Base-by-base conservation (phyloP, 257 asterid genomes). In the Nicotiana sylvestris region DNA sequence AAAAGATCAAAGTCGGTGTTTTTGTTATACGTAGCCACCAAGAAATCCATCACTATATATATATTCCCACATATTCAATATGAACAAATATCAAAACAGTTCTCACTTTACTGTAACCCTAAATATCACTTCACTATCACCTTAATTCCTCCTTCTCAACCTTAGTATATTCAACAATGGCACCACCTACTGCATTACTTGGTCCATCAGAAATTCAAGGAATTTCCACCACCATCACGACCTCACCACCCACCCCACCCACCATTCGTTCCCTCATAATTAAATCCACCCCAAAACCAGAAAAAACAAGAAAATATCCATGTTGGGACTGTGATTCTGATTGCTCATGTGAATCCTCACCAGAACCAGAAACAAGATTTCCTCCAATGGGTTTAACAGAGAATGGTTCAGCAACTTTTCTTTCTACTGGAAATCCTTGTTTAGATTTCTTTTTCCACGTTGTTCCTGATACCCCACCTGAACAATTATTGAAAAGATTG, bases 401-500 rank as follows among this genome's bases (percentile, higher is more conserved):
- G 12, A 33, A 67, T 67, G 51, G 76, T 33, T 67, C 53, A 67
- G 29, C 76, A 10, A 84, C 84, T 6, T 81, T 32, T n/a, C 0
- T 81, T 1, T 30, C 86, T 46, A 27, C 86, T n/a, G 83, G 83
- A 25, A 84, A 84, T 30, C 78, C 84, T 5, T 66, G 83, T 56
- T 51, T 85, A 81, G 85, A 82, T 65, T 85, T 85, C 77, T 81
- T 83, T 33, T 77, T 86, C 46, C 85, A 86, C 15, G 77, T 82
- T 27, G 89, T 86, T 3, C 89, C 89, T 2, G 61, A 83, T 5
- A 83, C 85, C 6, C 82, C 81, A 17, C 58, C 83, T 4, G 66
- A 77, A 32, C 16, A 61, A 33, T 70, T 83, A 4, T 2, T 81
- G 51, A 39, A 49, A 72, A 58, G 77, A 53, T 33, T 81, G 25